phyloP scores from a whole-genome alignment of 225 moss, liverwort and hornwort species.

The Polytrichum formosum region DNA sequence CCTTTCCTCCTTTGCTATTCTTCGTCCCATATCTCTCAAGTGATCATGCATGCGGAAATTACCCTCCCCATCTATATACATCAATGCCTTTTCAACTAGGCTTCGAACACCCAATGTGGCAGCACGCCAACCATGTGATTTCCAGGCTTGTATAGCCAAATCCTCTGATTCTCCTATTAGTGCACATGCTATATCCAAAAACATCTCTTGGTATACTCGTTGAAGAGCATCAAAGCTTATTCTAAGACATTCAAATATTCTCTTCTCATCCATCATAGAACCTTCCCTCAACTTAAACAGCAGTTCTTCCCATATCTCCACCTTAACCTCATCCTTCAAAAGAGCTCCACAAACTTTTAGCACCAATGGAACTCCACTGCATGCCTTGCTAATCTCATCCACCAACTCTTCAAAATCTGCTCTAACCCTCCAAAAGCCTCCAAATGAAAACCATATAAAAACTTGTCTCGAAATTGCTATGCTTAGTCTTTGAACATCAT shows the following conservation, averaged over 20 bases:
- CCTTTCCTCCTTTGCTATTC: neutral
- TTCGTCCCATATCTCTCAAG: conserved; percentile 3
- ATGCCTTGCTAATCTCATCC: neutral
- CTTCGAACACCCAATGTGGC: neutral
- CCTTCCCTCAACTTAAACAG: no score
- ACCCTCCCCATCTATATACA: neutral
- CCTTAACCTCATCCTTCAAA: neutral
- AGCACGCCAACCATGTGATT: neutral
- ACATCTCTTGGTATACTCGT: neutral
- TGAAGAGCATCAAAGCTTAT: conserved; percentile 4
- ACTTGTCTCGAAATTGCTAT: neutral
- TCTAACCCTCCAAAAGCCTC: neutral
- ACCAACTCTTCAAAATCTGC: neutral
- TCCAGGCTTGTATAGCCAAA: neutral
- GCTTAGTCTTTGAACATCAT: neutral
- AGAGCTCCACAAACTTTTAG: neutral
- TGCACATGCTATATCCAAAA: neutral
- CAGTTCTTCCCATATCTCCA: neutral
- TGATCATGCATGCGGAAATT: neutral
- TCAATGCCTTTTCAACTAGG: neutral
- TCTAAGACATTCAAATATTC: neutral
- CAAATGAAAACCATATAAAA: conserved; percentile 1
- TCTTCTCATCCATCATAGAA: neutral
- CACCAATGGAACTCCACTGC: neutral
- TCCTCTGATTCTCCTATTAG: neutral